phyloP scores from a whole-genome alignment of 495 filamentous ascomycete species.

The Penicillium robsamsonii region DNA sequence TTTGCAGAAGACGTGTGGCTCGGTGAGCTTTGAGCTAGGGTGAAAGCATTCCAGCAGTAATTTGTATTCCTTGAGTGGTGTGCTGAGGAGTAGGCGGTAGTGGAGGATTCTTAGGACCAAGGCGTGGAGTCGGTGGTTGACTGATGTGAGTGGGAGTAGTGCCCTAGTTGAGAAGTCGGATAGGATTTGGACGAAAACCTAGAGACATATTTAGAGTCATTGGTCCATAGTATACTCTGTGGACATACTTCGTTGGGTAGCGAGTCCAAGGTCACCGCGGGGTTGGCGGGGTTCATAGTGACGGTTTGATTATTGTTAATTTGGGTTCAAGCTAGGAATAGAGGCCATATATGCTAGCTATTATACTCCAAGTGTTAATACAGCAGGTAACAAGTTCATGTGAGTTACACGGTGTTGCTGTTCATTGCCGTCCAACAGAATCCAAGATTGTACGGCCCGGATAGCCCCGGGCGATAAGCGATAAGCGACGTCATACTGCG shows the following conservation, averaged over 20 bases:
- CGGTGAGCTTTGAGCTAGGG: slow-evolving; percentile 64
- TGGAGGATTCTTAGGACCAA: slow-evolving; percentile 67
- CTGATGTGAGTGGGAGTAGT: slow-evolving; percentile 58
- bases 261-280: slow-evolving; percentile 32
- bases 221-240: neutral
- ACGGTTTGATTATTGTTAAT: neutral
- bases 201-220: neutral
- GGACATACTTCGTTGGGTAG: slow-evolving; percentile 53
- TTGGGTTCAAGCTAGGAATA: neutral
- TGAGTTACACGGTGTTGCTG: neutral
- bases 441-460: neutral
- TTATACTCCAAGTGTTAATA: neutral
- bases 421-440: neutral
- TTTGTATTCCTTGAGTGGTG: slow-evolving; percentile 56
- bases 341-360: neutral
- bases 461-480: neutral
- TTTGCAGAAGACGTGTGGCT: slow-evolving; percentile 66
- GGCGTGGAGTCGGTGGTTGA: slow-evolving; percentile 66
- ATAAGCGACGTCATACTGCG: neutral
- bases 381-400: neutral
- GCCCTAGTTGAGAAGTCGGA: slow-evolving; percentile 54
- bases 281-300: slow-evolving; percentile 8
- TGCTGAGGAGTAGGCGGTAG: slow-evolving; percentile 57
- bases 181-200: slow-evolving; percentile 71
- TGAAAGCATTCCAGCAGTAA: slow-evolving; percentile 77